phyloP scores from a whole-genome alignment of 2,329 filamentous ascomycete species.

The Colletotrichum australisinense region DNA sequence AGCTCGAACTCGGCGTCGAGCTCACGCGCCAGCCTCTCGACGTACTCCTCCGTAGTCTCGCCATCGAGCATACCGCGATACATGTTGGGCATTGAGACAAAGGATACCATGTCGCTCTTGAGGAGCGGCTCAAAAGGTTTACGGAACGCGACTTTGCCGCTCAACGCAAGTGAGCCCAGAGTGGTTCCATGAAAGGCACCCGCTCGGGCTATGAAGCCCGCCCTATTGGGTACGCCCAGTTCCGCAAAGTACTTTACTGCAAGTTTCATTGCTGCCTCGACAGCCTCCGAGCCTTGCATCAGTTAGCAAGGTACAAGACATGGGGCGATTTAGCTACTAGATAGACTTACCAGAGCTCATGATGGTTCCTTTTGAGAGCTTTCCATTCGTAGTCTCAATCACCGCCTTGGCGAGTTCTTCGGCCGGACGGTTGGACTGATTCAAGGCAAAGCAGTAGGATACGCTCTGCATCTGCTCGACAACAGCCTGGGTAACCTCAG shows the following conservation, averaged over 20 bases:
- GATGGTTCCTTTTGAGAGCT: slow-evolving; percentile 42
- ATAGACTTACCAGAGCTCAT: slow-evolving; percentile 49
- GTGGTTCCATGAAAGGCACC: slow-evolving; percentile 63
- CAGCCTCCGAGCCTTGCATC: slow-evolving; percentile 45
- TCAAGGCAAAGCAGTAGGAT: slow-evolving; percentile 42
- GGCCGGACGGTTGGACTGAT: slow-evolving; percentile 55
- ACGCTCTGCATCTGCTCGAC: slow-evolving; percentile 40
- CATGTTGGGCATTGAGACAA: background rate
- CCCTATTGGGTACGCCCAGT: slow-evolving; percentile 46
- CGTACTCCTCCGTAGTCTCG: background rate
- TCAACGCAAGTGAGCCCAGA: slow-evolving; percentile 54
- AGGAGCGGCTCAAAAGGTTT: background rate
- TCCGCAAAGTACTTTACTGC: slow-evolving; percentile 60
- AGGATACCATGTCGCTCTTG: background rate
- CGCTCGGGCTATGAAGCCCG: slow-evolving; percentile 53
- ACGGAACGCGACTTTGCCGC: background rate
- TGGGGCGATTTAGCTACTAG: slow-evolving; percentile 36
- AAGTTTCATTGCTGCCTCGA: slow-evolving; percentile 59
- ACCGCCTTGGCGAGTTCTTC: slow-evolving; percentile 47
- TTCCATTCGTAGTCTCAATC: slow-evolving; percentile 38
- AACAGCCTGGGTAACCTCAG: slow-evolving; percentile 42
- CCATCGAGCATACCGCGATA: background rate
- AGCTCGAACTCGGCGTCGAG: background rate
- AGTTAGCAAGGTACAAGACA: slow-evolving; percentile 23
- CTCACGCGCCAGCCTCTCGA: background rate